phyloP scores from a whole-genome alignment of 345 rosid genomes.

The Geranium rotundifolium region DNA sequence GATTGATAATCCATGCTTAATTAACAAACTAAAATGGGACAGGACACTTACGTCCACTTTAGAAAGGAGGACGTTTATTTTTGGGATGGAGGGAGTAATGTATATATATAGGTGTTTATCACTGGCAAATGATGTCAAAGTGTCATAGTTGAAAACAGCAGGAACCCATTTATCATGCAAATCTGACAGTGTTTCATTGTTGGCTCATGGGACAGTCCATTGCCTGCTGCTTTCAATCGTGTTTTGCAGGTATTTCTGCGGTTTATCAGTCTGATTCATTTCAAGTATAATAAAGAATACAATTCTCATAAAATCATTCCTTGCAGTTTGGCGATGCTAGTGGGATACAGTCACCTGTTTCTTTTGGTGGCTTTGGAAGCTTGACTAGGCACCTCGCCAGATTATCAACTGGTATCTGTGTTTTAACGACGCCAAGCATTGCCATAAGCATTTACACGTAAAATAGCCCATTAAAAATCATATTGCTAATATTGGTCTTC shows the following conservation, averaged over 20 bases:
- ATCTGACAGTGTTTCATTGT: conserved; percentile 29
- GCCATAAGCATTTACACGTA: too few relatives aligned
- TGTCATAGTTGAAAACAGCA: conserved; percentile 2
- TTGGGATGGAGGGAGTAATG: neutral
- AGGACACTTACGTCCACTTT: too few relatives aligned
- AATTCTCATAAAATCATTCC: conserved; percentile 10
- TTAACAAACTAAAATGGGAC: too few relatives aligned
- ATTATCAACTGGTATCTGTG: conserved; percentile 55
- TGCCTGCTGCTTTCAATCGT: conserved; percentile 85
- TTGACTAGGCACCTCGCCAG: conserved; percentile 86
- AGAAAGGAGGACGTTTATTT: too few relatives aligned
- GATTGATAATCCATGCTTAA: too few relatives aligned
- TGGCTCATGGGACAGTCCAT: conserved; percentile 53
- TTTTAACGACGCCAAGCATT: too few relatives aligned
- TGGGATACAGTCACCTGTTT: conserved; percentile 96
- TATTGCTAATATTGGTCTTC: conserved; percentile 1
- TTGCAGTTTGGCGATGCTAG: conserved; percentile 99
- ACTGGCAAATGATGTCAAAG: too few relatives aligned
- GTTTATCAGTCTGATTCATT: neutral
- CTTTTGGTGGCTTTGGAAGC: conserved; percentile 98
- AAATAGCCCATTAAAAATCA: neutral
- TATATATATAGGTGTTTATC: neutral
- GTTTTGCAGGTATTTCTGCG: conserved; percentile 59
- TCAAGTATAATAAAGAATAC: conserved; percentile 5
- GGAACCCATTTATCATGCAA: conserved; percentile 8